These are phyloP conservation scores for Coleophoma crateriformis DNA, from an alignment of 2,329 filamentous ascomycete genomes.

Conservation along the genomic window DNA sequence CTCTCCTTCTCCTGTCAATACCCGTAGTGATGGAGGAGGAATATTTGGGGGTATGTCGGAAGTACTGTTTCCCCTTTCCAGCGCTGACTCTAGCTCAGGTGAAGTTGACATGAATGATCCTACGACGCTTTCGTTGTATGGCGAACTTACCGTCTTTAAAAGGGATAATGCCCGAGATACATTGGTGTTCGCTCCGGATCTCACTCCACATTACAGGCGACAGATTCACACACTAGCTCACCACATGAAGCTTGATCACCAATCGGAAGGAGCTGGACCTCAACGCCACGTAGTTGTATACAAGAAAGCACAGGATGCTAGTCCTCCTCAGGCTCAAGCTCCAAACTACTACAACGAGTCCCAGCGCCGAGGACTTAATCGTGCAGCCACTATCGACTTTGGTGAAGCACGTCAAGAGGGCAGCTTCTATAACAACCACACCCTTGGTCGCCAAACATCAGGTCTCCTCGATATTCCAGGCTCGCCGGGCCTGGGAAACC, in stretches of 20 bases:
- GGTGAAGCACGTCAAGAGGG: conserved; percentile 67
- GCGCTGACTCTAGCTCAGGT: conserved; percentile 8
- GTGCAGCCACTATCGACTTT: conserved; percentile 97
- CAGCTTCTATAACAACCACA: conserved; percentile 65
- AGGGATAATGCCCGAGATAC: conserved; percentile 72
- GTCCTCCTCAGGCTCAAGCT: conserved; percentile 32
- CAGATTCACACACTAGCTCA: conserved; percentile 93
- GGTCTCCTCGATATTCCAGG: conserved; percentile 83
- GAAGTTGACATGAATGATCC: conserved; percentile 89
- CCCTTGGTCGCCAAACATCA: conserved; percentile 74
- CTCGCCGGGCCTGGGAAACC: conserved; percentile 57
- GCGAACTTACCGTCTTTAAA: conserved; percentile 84
- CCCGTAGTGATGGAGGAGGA: conserved; percentile 14
- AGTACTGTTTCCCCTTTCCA: conserved; percentile 8
- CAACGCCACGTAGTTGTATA: conserved; percentile 88
- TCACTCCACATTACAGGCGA: conserved; percentile 78
- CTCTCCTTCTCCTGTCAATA: conserved; percentile 25
- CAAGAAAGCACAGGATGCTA: conserved; percentile 46
- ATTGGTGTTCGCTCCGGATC: conserved; percentile 74
- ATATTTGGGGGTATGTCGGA: conserved; percentile 6
- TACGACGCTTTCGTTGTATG: conserved; percentile 81
- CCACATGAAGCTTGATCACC: conserved; percentile 87
- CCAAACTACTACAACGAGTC: conserved; percentile 59
- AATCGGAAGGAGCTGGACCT: conserved; percentile 82
- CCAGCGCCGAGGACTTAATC: conserved; percentile 78